phyloP scores from a whole-genome alignment of 2,329 filamentous ascomycete genomes.

The Penicillium sp. region DNA sequence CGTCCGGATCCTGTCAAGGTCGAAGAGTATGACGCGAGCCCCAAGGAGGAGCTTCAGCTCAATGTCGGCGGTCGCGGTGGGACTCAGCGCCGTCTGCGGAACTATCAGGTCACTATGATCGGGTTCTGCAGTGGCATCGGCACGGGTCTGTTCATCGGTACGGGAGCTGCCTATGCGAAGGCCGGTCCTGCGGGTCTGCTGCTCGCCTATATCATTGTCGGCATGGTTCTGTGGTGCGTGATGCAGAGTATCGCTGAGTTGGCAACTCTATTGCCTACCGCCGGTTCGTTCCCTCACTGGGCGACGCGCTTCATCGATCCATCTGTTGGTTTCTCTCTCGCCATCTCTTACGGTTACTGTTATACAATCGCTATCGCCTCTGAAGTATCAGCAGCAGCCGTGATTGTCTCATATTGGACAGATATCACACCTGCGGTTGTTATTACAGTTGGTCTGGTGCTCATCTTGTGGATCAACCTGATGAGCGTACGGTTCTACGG shows the following conservation, averaged over 20 bases:
- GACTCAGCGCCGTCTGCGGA: constrained; percentile 37
- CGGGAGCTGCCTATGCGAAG: constrained; percentile 67
- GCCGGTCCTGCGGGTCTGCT: constrained; percentile 76
- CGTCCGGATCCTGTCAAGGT: constrained; percentile 14
- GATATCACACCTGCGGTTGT: constrained; percentile 69
- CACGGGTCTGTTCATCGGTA: constrained; percentile 82
- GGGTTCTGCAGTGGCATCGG: constrained; percentile 50
- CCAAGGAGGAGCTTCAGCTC: constrained; percentile 33
- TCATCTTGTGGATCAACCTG: constrained; percentile 36
- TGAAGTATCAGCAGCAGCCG: constrained; percentile 79
- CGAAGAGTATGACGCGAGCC: constrained; percentile 15
- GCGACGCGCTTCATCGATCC: constrained; percentile 89
- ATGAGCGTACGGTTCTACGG: constrained; percentile 38
- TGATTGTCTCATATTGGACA: constrained; percentile 82
- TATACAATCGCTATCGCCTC: constrained; percentile 74
- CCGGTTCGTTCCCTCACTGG: constrained; percentile 87
- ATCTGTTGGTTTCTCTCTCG: constrained; percentile 90
- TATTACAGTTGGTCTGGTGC: constrained; percentile 51
- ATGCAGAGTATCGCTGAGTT: constrained; percentile 89
- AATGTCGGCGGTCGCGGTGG: constrained; percentile 38
- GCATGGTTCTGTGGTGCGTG: constrained; percentile 83
- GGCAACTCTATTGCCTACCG: constrained; percentile 85
- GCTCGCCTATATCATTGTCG: constrained; percentile 62
- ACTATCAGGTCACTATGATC: constrained; percentile 39
- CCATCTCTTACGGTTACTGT: constrained; percentile 74